Conservation (phyloP, 2,329 filamentous ascomycete species). For the Paraphaeosphaeria minitans region DNA sequence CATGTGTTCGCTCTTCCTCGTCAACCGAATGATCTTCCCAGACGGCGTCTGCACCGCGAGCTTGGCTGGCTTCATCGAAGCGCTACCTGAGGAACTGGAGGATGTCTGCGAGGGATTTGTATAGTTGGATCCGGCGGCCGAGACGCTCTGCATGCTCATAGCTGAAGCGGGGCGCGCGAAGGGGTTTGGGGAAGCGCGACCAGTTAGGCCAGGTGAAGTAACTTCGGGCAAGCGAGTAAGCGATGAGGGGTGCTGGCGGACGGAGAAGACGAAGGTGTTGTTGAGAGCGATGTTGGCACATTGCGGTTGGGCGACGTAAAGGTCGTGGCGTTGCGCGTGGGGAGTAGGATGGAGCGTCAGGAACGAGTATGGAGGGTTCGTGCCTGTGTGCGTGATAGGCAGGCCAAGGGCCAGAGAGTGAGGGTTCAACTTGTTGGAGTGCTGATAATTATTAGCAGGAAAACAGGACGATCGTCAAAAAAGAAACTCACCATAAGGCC, state of each 20-base stretch:
- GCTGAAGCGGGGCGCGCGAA: conserved; percentile 62
- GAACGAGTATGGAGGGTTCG: conserved; percentile 94
- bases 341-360: conserved; percentile 91
- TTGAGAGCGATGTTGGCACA: conserved; percentile 86
- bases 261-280: conserved; percentile 96
- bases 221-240: conserved; percentile 45
- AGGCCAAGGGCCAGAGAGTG: conserved; percentile 87
- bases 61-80: conserved; percentile 82
- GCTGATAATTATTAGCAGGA: conserved; percentile 49
- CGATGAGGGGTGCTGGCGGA: conserved; percentile 86
- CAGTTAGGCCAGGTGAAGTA: conserved; percentile 41
- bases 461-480: background rate
- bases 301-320: conserved; percentile 96
- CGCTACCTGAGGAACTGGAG: conserved; percentile 62
- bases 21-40: conserved; percentile 89
- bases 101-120: conserved; percentile 62
- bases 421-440: conserved; percentile 94
- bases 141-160: conserved; percentile 65
- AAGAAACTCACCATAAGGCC: conserved; percentile 73
- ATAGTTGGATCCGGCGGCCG: conserved; percentile 57
- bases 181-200: conserved; percentile 58
- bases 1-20: conserved; percentile 75
- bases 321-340: conserved; percentile 94
- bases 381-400: conserved; percentile 87
- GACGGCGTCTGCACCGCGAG: conserved; percentile 91